Evolutionary conservation across 2,329 filamentous ascomycete species (phyloP).

Genomic region (Penicillium sp.): DNA sequence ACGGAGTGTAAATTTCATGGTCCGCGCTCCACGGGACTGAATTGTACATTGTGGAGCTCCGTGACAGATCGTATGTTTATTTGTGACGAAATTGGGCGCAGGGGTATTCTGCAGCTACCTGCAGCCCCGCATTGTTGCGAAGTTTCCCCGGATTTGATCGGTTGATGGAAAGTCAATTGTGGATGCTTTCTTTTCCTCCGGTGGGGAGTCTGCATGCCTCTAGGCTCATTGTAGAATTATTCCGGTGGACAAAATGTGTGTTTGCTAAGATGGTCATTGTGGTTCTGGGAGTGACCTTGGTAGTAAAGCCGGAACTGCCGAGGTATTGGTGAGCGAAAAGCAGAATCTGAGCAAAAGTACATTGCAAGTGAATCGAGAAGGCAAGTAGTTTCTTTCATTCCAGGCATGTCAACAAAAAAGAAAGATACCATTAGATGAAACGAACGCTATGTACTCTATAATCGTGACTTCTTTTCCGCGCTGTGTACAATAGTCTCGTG

Average conservation of each 20-base stretch:
- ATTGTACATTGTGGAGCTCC: not conserved
- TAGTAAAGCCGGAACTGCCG: not conserved
- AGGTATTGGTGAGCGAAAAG: not conserved
- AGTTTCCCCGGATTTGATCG: not conserved
- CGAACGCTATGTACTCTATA: slow-evolving; percentile 2
- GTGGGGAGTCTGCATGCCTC: not conserved
- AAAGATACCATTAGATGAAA: not conserved
- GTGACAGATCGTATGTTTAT: not conserved
- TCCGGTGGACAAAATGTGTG: not conserved
- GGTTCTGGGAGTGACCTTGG: no score
- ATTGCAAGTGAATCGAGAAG: no score
- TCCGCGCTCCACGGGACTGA: not conserved
- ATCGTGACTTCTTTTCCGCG: slow-evolving; percentile 11
- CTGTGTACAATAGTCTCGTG: slow-evolving; percentile 33
- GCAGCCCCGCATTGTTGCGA: not conserved
- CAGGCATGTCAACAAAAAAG: not conserved
- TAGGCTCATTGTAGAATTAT: slow-evolving; percentile 4
- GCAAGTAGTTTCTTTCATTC: no score
- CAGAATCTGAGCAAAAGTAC: not conserved
- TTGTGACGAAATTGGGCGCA: not conserved
- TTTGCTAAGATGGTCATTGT: not conserved
- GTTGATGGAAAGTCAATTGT: not conserved
- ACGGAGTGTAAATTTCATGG: not conserved
- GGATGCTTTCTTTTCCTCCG: not conserved
- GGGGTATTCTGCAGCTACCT: not conserved